Evolutionary conservation across 23 red algal genomes (phyloP).

Genomic region (Chondrus crispus): DNA sequence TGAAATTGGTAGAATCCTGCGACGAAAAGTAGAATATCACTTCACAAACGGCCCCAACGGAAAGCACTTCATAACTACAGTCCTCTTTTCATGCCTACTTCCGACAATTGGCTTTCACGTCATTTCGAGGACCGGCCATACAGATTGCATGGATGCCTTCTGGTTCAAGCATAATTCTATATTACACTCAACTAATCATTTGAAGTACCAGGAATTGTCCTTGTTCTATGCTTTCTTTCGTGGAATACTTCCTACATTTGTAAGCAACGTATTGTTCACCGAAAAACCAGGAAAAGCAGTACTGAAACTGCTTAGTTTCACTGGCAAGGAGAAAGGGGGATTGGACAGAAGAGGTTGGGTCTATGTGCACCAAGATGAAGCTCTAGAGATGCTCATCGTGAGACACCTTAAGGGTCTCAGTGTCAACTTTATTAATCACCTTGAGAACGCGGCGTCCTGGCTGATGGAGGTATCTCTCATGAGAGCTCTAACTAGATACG

Average conservation of each 20-base stretch:
- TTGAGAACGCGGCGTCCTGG: not conserved
- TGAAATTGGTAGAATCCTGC: not conserved
- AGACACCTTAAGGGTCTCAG: not conserved
- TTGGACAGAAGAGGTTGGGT: not conserved
- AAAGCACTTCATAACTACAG: not conserved
- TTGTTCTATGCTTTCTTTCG: not conserved
- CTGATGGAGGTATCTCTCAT: not conserved
- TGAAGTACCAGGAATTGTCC: not conserved
- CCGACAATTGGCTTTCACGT: constrained; percentile 5
- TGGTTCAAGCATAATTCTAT: not conserved
- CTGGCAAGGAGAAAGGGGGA: not conserved
- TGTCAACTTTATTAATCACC: not conserved
- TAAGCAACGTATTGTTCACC: too few relatives aligned
- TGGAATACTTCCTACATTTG: too few relatives aligned
- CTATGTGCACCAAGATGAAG: not conserved
- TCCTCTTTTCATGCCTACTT: not conserved
- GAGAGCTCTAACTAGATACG: too few relatives aligned
- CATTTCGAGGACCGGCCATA: not conserved
- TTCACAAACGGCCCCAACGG: not conserved
- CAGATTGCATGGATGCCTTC: not conserved
- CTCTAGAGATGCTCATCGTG: not conserved
- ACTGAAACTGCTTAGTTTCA: not conserved
- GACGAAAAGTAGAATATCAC: not conserved
- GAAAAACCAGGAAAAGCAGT: not conserved
- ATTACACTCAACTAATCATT: not conserved